phyloP scores from a whole-genome alignment of 1,139 yeast species.

The Pichia sp. region DNA sequence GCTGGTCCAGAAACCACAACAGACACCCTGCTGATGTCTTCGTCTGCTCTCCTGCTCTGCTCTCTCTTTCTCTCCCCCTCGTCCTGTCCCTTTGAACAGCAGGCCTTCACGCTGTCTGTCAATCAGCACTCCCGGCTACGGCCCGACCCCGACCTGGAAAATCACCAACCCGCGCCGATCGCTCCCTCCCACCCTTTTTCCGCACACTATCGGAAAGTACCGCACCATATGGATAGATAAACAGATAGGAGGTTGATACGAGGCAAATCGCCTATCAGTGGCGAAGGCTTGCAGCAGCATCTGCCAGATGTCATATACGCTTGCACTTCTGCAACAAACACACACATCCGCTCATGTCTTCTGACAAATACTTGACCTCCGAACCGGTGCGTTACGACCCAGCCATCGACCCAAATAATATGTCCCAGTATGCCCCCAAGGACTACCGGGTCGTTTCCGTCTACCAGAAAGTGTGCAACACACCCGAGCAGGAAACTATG shows the following conservation, averaged over 20 bases:
- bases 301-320: not conserved
- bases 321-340: not conserved
- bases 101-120: not conserved
- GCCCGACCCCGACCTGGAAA: not conserved
- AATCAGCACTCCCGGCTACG: not conserved
- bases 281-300: not conserved
- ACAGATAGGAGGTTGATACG: no score
- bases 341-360: not conserved
- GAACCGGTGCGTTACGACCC: conserved; percentile 26
- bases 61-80: not conserved
- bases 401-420: conserved; percentile 26
- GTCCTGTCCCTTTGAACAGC: not conserved
- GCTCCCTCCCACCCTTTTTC: not conserved
- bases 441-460: conserved; percentile 26
- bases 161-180: not conserved
- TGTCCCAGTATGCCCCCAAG: conserved; percentile 29
- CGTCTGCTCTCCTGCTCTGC: not conserved
- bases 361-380: not conserved
- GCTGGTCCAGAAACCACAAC: not conserved
- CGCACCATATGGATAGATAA: no score
- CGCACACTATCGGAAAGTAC: no score
- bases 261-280: no score
- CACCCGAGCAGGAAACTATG: not conserved
- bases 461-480: conserved; percentile 10
- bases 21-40: not conserved